These are phyloP conservation scores for Arthrobotrys sinensis DNA, from an alignment of 2,329 filamentous ascomycete species.

Conservation along the genomic window DNA sequence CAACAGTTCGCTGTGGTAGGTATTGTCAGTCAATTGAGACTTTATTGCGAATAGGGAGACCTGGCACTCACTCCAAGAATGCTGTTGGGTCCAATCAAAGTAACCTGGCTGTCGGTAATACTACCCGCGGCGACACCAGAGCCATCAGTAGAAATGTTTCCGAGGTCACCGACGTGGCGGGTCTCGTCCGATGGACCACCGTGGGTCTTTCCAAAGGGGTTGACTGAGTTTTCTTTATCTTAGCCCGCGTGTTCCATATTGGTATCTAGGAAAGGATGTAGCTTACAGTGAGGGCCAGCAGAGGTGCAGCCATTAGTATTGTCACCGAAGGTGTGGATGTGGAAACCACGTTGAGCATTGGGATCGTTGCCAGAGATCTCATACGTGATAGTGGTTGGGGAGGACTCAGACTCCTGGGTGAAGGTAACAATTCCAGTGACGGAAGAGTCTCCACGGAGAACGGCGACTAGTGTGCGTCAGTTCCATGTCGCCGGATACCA, in stretches of 20 bases:
- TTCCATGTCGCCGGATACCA: conserved; percentile 7
- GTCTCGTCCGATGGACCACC: conserved; percentile 85
- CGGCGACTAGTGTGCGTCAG: conserved; percentile 76
- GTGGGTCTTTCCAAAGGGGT: conserved; percentile 93
- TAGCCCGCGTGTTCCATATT: background rate
- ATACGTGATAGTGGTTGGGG: conserved; percentile 89
- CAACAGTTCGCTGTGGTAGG: conserved; percentile 82
- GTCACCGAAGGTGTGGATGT: conserved; percentile 99
- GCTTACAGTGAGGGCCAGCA: conserved; percentile 88
- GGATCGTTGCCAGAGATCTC: conserved; percentile 92
- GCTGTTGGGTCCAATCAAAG: conserved; percentile 96
- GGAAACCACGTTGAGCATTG: conserved; percentile 97
- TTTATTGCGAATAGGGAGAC: background rate
- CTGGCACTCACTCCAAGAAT: conserved; percentile 76
- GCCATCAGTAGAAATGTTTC: conserved; percentile 95
- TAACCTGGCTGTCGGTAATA: conserved; percentile 84
- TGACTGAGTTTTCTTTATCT: conserved; percentile 75
- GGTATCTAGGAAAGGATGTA: background rate
- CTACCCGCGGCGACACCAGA: conserved; percentile 91
- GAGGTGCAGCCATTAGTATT: conserved; percentile 99
- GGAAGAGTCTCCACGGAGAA: conserved; percentile 98
- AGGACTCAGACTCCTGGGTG: conserved; percentile 87
- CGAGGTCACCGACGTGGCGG: conserved; percentile 96
- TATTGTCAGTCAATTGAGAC: conserved; percentile 39
- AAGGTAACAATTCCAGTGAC: conserved; percentile 94